Percentiles rank a stretch among this genome's conserved stretches.
These are phyloP conservation scores for Trichoderma koningii DNA, from an alignment of 2,329 filamentous ascomycete species.

Conservation along the genomic window DNA sequence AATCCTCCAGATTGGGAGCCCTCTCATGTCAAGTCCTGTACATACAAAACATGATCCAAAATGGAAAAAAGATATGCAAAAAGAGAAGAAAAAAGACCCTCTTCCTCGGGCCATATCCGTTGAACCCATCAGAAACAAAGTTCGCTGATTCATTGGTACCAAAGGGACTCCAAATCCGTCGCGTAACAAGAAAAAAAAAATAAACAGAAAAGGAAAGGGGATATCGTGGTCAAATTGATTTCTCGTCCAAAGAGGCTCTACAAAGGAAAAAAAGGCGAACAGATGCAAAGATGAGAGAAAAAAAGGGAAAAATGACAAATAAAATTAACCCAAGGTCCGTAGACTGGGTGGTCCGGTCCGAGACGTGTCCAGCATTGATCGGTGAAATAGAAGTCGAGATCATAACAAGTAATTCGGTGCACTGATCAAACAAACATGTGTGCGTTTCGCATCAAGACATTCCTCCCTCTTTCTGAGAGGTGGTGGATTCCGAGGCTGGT, in stretches of 20 bases:
- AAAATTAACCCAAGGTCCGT: conserved; percentile 5
- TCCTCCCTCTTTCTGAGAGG: too few species aligned
- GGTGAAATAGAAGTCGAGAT: background rate
- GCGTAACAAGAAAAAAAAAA: background rate
- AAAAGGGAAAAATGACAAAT: conserved; percentile 1
- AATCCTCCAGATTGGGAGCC: too few species aligned
- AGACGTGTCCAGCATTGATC: background rate
- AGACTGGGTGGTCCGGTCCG: background rate
- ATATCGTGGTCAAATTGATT: conserved; percentile 7
- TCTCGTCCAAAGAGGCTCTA: conserved; percentile 2
- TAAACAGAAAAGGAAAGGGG: background rate
- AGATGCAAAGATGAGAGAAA: background rate
- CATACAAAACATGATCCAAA: background rate
- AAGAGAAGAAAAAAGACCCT: background rate
- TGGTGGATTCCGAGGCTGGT: too few species aligned
- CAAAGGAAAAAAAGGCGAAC: background rate
- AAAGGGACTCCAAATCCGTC: conserved; percentile 6
- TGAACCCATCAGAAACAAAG: background rate
- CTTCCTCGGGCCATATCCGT: conserved; percentile 4
- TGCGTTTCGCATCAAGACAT: background rate
- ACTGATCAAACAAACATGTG: background rate
- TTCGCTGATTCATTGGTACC: conserved; percentile 17
- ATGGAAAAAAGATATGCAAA: background rate
- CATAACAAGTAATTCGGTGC: background rate
- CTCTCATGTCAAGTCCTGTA: too few species aligned